These are phyloP conservation scores for Monotropa hypopitys DNA, from an alignment of 179 eudicot genomes.

Conservation along the genomic window DNA sequence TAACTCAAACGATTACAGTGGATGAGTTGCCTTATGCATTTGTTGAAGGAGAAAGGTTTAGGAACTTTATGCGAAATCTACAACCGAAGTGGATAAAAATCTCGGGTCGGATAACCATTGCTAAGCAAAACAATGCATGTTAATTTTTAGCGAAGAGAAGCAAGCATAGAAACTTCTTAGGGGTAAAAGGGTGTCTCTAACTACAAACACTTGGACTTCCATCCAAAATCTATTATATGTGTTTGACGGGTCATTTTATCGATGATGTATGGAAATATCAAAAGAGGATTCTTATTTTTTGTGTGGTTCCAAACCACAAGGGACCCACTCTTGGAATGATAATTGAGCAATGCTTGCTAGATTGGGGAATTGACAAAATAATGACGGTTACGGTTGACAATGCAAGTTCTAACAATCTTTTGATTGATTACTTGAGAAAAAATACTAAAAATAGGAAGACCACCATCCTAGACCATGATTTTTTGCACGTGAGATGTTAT, in stretches of 20 bases:
- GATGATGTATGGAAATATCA: background rate
- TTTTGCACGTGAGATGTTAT: too few species aligned
- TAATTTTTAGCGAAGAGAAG: too few species aligned
- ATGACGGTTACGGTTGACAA: background rate
- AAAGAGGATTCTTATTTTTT: background rate
- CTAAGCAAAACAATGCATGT: too few species aligned
- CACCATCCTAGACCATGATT: background rate
- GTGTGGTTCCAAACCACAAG: background rate
- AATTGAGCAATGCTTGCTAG: too few species aligned
- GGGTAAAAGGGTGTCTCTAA: background rate
- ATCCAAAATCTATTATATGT: background rate
- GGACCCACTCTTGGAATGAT: too few species aligned
- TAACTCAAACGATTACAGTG: too few species aligned
- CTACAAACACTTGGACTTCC: background rate
- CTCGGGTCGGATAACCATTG: too few species aligned
- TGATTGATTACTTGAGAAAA: background rate
- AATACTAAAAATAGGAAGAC: background rate
- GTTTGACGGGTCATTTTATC: background rate
- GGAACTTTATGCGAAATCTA: too few species aligned
- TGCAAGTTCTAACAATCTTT: background rate
- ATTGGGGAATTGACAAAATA: too few species aligned
- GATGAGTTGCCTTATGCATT: too few species aligned
- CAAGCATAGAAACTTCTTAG: background rate
- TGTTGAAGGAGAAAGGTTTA: too few species aligned
- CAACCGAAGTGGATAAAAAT: too few species aligned